These are phyloP conservation scores for Argentina anserina DNA, from an alignment of 306 rosid genomes.

Conservation along the genomic window DNA sequence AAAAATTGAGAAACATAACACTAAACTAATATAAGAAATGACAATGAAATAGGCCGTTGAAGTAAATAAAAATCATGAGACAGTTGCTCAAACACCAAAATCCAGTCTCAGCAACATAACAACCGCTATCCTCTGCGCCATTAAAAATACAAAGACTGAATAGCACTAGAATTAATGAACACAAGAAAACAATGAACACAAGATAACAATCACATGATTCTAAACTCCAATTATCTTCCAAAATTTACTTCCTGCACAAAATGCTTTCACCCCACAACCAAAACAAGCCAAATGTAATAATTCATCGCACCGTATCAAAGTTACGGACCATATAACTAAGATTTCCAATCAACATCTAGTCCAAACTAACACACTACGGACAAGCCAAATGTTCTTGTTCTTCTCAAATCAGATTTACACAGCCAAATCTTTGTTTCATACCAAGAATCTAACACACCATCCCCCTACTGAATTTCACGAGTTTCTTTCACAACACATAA, in stretches of 20 bases:
- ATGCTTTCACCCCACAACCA: not conserved
- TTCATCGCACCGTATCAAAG: not conserved
- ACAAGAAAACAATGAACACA: not conserved
- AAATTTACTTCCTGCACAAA: not conserved
- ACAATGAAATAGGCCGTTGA: not conserved
- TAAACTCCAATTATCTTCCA: not conserved
- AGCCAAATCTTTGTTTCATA: not conserved
- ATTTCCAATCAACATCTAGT: not conserved
- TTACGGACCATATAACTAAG: not conserved
- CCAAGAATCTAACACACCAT: not conserved
- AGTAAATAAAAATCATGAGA: not conserved
- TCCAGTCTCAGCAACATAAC: not conserved
- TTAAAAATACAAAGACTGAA: not conserved
- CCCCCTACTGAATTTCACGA: not conserved
- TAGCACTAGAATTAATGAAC: not conserved
- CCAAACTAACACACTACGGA: no score
- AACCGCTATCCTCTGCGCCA: not conserved
- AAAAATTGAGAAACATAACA: not conserved
- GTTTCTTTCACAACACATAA: not conserved
- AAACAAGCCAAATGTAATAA: not conserved
- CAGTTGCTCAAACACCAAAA: not conserved
- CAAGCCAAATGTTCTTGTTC: no score
- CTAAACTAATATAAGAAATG: not conserved
- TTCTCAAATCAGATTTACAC: not conserved
- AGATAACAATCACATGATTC: not conserved